Conservation (phyloP, 1,139 yeast species). For the Kurtzmaniella quercitrusa region DNA sequence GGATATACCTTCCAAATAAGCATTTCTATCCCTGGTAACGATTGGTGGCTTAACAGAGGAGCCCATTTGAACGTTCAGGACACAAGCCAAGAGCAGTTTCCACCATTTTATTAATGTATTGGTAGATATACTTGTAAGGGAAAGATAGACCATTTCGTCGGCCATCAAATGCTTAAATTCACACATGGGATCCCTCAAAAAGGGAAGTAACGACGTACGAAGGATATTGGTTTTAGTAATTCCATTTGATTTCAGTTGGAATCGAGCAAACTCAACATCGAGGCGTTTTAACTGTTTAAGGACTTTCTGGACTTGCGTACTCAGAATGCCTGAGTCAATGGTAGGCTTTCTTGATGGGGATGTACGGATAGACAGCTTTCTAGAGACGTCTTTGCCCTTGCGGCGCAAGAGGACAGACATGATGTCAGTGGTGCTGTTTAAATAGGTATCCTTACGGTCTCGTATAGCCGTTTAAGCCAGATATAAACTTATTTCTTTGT, state of each 20-base stretch:
- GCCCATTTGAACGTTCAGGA: constrained; percentile 13
- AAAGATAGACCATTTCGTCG: constrained; percentile 22
- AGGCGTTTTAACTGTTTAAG: constrained; percentile 39
- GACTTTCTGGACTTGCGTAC: constrained; percentile 10
- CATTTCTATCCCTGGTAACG: constrained; percentile 52
- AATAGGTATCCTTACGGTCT: no score
- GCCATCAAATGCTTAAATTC: constrained; percentile 19
- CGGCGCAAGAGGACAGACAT: constrained; percentile 1
- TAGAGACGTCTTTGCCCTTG: background rate
- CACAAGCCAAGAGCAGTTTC: constrained; percentile 48
- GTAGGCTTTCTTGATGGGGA: background rate
- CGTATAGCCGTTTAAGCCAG: no score
- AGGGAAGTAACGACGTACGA: constrained; percentile 64
- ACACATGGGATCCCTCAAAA: constrained; percentile 42
- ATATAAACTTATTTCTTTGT: no score
- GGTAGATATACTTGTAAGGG: constrained; percentile 32
- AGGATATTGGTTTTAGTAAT: constrained; percentile 62
- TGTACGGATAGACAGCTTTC: background rate
- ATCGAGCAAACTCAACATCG: constrained; percentile 45
- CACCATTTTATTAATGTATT: constrained; percentile 62
- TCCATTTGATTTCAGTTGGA: constrained; percentile 47
- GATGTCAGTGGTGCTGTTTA: no score
- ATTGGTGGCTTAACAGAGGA: constrained; percentile 7
- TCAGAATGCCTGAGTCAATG: constrained; percentile 1
- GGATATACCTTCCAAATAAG: constrained; percentile 71